Evolutionary conservation across 2,329 filamentous ascomycete genomes (phyloP), one percentile per base, ranked within the genome.

Genomic region (Aspergillus carbonarius): DNA sequence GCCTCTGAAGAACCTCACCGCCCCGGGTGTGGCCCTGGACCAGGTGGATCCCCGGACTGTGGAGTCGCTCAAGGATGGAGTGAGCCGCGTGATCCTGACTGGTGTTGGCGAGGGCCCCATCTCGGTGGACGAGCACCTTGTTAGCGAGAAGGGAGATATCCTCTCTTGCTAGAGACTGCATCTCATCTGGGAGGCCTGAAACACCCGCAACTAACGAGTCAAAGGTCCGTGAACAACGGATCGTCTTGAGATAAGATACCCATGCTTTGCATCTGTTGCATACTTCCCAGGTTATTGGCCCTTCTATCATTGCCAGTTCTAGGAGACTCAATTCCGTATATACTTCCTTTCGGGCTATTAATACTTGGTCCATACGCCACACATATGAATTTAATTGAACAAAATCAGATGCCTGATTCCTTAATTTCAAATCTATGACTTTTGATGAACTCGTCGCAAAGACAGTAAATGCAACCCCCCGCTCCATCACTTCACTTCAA

Each of bases 51-150:
- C 74, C 9, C 67, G 73, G 42, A 83, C 88, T n/a, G 79, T 89
- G 3, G 78, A 82, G 48, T 81, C 85, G 35, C 76, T 99, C 64
- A 87, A 88, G 78, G 84, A 87, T 40, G 95, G 95, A 25, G 88
- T 99, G 5, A 92, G 88, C 76, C 85, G 93, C 63, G 88, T 99
- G 37, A 99, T 99, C 66, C 80, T 93, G 79, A 98, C 96, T 1
- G 84, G 88, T 54, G 95, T 99, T 44, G 95, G 95, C 1, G 91
- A 96, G 73, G 95, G 93, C 0, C 95, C 95, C 0, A 78, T 89
- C 63, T 91, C 86, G 81, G 90, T 92, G 4, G 84, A 93, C 15
- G 85, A 93, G 72, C 88, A 88, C 71, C 78, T 97, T 61, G 84
- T 96, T 60, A 85, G 83, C 63, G 88, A 87, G 71, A 82, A 85